Evolutionary conservation across 768 basidiomycete species (phyloP).

Genomic region (Tylopilus plumbeoviolaceoides): DNA sequence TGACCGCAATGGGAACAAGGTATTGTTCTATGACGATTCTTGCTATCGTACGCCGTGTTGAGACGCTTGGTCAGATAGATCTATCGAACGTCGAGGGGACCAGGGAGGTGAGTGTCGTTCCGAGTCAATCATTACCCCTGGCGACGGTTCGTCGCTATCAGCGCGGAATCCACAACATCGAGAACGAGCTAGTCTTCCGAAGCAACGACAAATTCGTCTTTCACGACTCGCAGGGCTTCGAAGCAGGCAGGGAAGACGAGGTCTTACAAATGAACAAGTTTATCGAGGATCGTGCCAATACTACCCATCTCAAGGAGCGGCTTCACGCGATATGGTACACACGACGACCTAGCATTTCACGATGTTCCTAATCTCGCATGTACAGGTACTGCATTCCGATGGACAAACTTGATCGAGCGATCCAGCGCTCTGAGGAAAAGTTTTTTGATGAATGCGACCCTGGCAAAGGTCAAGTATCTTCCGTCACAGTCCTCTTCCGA

Average conservation of each 20-base stretch:
- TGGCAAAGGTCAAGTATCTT: neutral
- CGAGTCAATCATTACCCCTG: neutral
- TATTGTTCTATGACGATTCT: no score
- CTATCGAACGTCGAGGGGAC: neutral
- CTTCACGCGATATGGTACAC: constrained; percentile 6
- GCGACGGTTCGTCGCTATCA: neutral
- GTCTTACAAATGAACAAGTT: constrained; percentile 2
- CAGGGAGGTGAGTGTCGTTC: neutral
- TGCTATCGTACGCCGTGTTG: no score
- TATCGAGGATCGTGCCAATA: neutral
- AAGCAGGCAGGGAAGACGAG: constrained; percentile 3
- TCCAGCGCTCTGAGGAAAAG: neutral
- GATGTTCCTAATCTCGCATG: neutral
- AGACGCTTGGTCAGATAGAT: neutral
- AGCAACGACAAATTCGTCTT: constrained; percentile 3
- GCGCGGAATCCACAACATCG: neutral
- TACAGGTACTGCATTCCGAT: constrained; percentile 4
- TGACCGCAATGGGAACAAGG: no score
- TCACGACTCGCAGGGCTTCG: constrained; percentile 3
- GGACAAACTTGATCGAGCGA: constrained; percentile 1
- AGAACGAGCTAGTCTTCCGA: neutral
- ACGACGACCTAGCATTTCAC: neutral
- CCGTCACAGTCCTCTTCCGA: neutral
- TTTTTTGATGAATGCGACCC: constrained; percentile 4
- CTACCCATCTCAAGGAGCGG: neutral